Conservation (phyloP, 1,139 yeast genomes). For the Arxiozyma bovina region DNA sequence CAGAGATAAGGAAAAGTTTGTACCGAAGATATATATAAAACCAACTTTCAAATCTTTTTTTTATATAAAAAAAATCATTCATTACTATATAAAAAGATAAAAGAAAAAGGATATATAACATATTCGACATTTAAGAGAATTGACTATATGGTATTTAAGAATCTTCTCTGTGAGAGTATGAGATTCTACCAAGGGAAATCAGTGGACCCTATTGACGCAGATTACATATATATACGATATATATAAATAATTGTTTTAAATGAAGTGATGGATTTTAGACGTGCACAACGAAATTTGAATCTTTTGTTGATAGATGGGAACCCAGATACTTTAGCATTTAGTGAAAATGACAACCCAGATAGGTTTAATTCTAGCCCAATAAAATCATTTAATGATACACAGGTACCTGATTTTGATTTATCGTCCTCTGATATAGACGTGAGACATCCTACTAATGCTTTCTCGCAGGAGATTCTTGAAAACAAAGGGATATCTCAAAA, state of each 20-base stretch:
- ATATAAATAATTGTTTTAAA: not conserved
- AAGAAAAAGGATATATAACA: no score
- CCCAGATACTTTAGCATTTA: not conserved
- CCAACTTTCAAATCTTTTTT: no score
- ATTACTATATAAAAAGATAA: no score
- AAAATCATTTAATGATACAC: conserved; percentile 14
- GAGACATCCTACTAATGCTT: not conserved
- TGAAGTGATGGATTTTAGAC: conserved; percentile 16
- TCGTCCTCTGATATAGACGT: conserved; percentile 3
- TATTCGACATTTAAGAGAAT: not conserved
- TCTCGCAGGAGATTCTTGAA: not conserved
- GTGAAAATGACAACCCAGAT: conserved; percentile 1
- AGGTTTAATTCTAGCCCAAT: not conserved
- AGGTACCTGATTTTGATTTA: conserved; percentile 17
- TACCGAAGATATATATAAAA: no score
- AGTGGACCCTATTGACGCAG: not conserved
- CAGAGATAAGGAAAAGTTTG: no score
- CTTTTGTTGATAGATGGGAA: conserved; percentile 9
- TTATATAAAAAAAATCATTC: no score
- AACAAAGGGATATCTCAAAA: not conserved
- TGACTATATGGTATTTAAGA: no score
- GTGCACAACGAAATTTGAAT: conserved; percentile 20
- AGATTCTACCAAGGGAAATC: not conserved
- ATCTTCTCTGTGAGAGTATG: not conserved
- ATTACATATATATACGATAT: not conserved